Percentiles rank a stretch among this genome's conserved stretches.
phyloP scores from a whole-genome alignment of 2,329 filamentous ascomycete species.

The Cyphellophora attinorum region DNA sequence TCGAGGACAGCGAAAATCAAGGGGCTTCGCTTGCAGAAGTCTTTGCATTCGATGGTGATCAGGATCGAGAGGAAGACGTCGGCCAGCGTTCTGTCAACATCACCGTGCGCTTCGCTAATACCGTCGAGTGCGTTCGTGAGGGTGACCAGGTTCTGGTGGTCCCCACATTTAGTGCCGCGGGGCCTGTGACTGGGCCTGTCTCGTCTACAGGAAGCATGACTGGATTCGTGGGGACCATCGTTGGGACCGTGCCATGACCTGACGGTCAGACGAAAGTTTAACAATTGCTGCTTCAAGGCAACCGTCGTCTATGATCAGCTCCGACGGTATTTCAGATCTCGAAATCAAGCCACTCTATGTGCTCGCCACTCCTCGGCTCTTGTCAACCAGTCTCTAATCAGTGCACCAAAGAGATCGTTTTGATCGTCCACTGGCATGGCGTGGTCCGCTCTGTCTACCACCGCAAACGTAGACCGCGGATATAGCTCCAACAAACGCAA shows the following conservation, averaged over 20 bases:
- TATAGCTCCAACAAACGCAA: constrained; percentile 22
- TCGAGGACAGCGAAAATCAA: constrained; percentile 19
- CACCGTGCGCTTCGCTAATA: constrained; percentile 48
- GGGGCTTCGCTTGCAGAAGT: constrained; percentile 27
- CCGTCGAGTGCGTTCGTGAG: constrained; percentile 47
- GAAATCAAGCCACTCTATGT: too few species aligned
- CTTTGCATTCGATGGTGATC: constrained; percentile 33
- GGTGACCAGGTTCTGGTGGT: constrained; percentile 51
- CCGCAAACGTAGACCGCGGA: constrained; percentile 12
- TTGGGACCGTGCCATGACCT: constrained; percentile 17
- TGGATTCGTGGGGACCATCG: constrained; percentile 47
- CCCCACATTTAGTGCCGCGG: constrained; percentile 44
- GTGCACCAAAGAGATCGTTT: constrained; percentile 20
- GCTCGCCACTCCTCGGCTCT: constrained; percentile 6
- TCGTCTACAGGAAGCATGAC: constrained; percentile 44
- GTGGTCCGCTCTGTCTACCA: constrained; percentile 21
- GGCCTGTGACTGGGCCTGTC: constrained; percentile 37
- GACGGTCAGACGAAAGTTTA: too few species aligned
- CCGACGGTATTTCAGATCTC: too few species aligned
- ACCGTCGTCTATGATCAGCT: too few species aligned
- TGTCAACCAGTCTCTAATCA: constrained; percentile 21
- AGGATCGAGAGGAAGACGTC: constrained; percentile 19
- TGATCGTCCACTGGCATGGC: constrained; percentile 22
- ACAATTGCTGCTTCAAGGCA: too few species aligned
- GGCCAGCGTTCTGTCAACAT: constrained; percentile 30